These are phyloP conservation scores for Aureobasidium vineae DNA, from an alignment of 2,329 filamentous ascomycete genomes.

Conservation along the genomic window DNA sequence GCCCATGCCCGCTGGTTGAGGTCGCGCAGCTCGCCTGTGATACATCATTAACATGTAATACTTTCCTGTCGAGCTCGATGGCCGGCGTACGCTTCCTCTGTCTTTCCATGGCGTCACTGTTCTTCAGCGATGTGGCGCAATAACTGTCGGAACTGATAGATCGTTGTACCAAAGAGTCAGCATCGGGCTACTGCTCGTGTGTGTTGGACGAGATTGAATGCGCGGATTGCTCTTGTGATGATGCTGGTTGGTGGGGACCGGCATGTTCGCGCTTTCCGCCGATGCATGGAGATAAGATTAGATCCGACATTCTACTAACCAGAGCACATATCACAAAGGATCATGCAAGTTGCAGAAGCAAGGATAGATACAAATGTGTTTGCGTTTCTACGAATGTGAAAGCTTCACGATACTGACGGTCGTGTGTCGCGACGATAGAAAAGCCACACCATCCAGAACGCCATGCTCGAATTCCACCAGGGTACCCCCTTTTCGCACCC, in stretches of 20 bases:
- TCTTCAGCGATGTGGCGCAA: slow-evolving; percentile 22
- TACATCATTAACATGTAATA: slow-evolving; percentile 20
- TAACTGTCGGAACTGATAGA: not conserved
- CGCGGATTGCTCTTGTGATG: not conserved
- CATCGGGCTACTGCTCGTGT: slow-evolving; percentile 4
- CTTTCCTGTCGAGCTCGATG: slow-evolving; percentile 1
- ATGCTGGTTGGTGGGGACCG: not conserved
- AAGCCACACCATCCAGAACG: slow-evolving; percentile 23
- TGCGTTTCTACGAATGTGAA: slow-evolving; percentile 1
- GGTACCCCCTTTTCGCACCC: slow-evolving; percentile 22
- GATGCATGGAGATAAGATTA: slow-evolving; percentile 5
- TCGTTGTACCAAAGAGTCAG: slow-evolving; percentile 2
- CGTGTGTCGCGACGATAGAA: not conserved
- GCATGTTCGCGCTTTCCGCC: not conserved
- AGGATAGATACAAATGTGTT: slow-evolving; percentile 4
- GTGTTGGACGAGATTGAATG: not conserved
- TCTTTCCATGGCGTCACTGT: slow-evolving; percentile 46
- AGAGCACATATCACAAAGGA: not conserved
- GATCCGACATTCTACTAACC: not conserved
- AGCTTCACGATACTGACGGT: not conserved
- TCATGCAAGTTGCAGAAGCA: not conserved
- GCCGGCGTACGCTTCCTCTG: slow-evolving; percentile 47
- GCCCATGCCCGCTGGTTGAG: slow-evolving; percentile 86
- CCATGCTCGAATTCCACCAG: slow-evolving; percentile 27
- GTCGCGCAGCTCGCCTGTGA: slow-evolving; percentile 79